These are phyloP conservation scores for Cichorium intybus DNA, from an alignment of 140 eudicot species.

Conservation along the genomic window DNA sequence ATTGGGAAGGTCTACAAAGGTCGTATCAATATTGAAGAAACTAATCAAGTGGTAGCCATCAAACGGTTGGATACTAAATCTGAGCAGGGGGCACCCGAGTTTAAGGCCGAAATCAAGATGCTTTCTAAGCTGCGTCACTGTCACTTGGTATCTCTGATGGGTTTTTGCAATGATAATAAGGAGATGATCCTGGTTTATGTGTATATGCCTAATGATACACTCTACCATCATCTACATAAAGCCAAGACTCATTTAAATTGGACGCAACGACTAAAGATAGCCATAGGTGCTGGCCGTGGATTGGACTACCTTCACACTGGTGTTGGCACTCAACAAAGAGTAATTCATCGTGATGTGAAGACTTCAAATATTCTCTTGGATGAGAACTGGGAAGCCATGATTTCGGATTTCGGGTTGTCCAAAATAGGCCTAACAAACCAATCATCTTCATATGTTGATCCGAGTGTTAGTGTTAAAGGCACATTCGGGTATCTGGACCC, in stretches of 20 bases:
- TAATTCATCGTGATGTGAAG: slow-evolving; percentile 31
- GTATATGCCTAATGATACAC: slow-evolving; percentile 8
- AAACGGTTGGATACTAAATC: slow-evolving; percentile 21
- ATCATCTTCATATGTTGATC: background rate
- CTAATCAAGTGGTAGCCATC: slow-evolving; percentile 2
- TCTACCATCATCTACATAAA: slow-evolving; percentile 11
- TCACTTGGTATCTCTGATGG: slow-evolving; percentile 20
- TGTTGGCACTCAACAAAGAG: slow-evolving; percentile 1
- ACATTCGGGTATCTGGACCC: slow-evolving; percentile 26
- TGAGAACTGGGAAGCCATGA: slow-evolving; percentile 17
- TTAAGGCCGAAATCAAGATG: slow-evolving; percentile 13
- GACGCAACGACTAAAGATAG: slow-evolving; percentile 14
- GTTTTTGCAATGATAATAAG: slow-evolving; percentile 18
- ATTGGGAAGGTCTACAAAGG: slow-evolving; percentile 14
- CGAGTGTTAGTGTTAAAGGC: slow-evolving; percentile 22
- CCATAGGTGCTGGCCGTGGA: slow-evolving; percentile 23
- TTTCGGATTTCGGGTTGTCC: slow-evolving; percentile 21
- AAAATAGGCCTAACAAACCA: slow-evolving; percentile 1
- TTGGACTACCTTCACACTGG: slow-evolving; percentile 26
- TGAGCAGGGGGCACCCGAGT: slow-evolving; percentile 2
- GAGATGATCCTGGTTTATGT: slow-evolving; percentile 27
- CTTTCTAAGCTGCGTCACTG: slow-evolving; percentile 16
- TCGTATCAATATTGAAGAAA: background rate
- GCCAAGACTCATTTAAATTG: background rate
- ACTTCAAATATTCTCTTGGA: slow-evolving; percentile 22